These are phyloP conservation scores for Fagus sylvatica DNA, from an alignment of 306 rosid species.

Conservation along the genomic window DNA sequence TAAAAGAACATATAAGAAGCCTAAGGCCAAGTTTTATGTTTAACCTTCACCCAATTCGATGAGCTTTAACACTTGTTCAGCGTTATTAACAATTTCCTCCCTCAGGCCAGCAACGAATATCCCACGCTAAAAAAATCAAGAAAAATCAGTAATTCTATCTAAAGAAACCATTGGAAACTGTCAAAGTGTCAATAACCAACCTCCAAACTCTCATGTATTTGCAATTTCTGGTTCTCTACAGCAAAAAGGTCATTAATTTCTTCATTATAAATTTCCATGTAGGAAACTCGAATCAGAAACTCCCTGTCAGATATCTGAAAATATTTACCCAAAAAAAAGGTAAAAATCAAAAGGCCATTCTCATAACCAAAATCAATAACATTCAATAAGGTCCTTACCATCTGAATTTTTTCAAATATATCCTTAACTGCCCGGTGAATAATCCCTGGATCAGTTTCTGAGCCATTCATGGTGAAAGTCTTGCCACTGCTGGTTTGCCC, in stretches of 20 bases:
- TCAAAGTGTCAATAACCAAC: slow-evolving; percentile 38
- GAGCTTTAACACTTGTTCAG: slow-evolving; percentile 80
- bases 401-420: slow-evolving; percentile 66
- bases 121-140: slow-evolving; percentile 62
- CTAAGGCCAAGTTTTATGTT: slow-evolving; percentile 4
- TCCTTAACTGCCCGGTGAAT: slow-evolving; percentile 82
- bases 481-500: slow-evolving; percentile 99
- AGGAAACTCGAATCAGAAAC: slow-evolving; percentile 86
- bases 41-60: slow-evolving; percentile 86
- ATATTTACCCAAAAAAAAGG: neutral
- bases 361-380: slow-evolving; percentile 9
- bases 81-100: slow-evolving; percentile 81
- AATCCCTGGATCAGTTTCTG: slow-evolving; percentile 73
- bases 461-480: slow-evolving; percentile 98
- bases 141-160: slow-evolving; percentile 26
- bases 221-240: slow-evolving; percentile 88
- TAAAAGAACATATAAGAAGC: slow-evolving; percentile 10
- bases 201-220: slow-evolving; percentile 95
- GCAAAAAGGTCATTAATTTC: slow-evolving; percentile 86
- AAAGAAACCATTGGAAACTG: neutral
- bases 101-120: slow-evolving; percentile 88
- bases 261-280: slow-evolving; percentile 96
- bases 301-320: slow-evolving; percentile 72
- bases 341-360: slow-evolving; percentile 18
- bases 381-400: slow-evolving; percentile 36